A percentile compares a stretch with the other conserved stretches of the same genome.
These are phyloP conservation scores for Fusarium nematophilum DNA, from an alignment of 2,329 filamentous ascomycete genomes.

Conservation along the genomic window DNA sequence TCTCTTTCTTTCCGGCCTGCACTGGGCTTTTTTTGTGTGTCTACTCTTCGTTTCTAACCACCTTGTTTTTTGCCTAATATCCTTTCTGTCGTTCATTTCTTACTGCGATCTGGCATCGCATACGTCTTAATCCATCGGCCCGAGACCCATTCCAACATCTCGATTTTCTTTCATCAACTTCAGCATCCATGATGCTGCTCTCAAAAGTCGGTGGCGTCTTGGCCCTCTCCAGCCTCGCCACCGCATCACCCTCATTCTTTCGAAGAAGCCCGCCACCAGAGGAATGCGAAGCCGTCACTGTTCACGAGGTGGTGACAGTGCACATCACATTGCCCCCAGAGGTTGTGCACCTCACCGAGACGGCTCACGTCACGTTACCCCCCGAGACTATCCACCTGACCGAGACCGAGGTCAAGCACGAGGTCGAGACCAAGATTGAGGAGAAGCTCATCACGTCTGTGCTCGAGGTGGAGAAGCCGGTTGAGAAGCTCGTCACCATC, in stretches of 20 bases:
- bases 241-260: slow-evolving; percentile 26
- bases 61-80: too few relatives aligned
- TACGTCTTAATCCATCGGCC: too few relatives aligned
- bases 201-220: slow-evolving; percentile 18
- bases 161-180: too few relatives aligned
- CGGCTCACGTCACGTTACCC: neutral
- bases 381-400: slow-evolving; percentile 13
- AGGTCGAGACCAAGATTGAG: slow-evolving; percentile 3
- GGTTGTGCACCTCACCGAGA: slow-evolving; percentile 10
- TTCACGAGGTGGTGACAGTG: slow-evolving; percentile 4
- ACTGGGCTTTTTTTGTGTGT: too few relatives aligned
- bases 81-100: too few relatives aligned
- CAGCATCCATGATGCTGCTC: too few relatives aligned
- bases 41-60: too few relatives aligned
- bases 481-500: slow-evolving; percentile 4
- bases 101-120: too few relatives aligned
- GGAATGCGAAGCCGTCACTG: slow-evolving; percentile 22
- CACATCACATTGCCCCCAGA: slow-evolving; percentile 18
- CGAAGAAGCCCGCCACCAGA: slow-evolving; percentile 16
- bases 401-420: slow-evolving; percentile 15
- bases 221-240: slow-evolving; percentile 17
- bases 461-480: neutral
- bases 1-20: too few relatives aligned
- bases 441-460: slow-evolving; percentile 1
- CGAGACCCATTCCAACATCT: too few relatives aligned